Percentiles rank a stretch among this genome's conserved stretches.
These are phyloP conservation scores for Moringa oleifera DNA, from an alignment of 345 rosid species.

Conservation along the genomic window DNA sequence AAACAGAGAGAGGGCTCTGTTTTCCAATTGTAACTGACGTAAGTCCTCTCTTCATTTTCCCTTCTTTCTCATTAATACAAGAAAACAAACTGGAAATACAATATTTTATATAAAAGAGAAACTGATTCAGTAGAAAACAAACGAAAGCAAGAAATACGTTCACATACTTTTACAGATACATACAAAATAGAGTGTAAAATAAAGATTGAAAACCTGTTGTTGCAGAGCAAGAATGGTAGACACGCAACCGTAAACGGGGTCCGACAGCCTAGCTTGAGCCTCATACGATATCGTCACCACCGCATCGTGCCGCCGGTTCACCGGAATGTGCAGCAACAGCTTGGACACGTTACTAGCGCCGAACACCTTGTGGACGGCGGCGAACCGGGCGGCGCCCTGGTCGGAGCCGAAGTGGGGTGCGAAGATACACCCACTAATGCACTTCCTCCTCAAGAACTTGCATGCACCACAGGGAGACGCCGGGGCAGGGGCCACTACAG, in stretches of 20 bases:
- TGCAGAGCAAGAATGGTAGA: conserved; percentile 90
- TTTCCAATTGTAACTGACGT: too few relatives aligned
- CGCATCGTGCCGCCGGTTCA: conserved; percentile 81
- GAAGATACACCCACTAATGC: conserved; percentile 85
- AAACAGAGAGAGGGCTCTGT: too few relatives aligned
- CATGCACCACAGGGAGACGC: conserved; percentile 93
- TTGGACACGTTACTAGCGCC: conserved; percentile 96
- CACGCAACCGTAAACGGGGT: conserved; percentile 91
- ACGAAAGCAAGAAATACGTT: neutral
- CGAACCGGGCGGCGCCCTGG: conserved; percentile 94
- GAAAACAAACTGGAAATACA: too few relatives aligned
- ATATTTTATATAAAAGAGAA: too few relatives aligned
- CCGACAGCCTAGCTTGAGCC: conserved; percentile 96
- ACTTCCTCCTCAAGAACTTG: conserved; percentile 93
- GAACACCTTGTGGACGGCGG: conserved; percentile 92
- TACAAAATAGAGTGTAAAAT: too few relatives aligned
- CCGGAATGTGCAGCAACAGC: conserved; percentile 73
- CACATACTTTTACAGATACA: too few relatives aligned
- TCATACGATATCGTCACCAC: conserved; percentile 86
- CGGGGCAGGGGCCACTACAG: conserved; percentile 12
- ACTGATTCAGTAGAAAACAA: neutral
- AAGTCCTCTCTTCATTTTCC: too few relatives aligned
- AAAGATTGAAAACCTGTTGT: conserved; percentile 97
- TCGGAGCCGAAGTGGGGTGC: conserved; percentile 91
- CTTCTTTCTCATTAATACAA: too few relatives aligned